phyloP scores from a whole-genome alignment of 176 grass and related monocot genomes.

The Pharus latifolius region DNA sequence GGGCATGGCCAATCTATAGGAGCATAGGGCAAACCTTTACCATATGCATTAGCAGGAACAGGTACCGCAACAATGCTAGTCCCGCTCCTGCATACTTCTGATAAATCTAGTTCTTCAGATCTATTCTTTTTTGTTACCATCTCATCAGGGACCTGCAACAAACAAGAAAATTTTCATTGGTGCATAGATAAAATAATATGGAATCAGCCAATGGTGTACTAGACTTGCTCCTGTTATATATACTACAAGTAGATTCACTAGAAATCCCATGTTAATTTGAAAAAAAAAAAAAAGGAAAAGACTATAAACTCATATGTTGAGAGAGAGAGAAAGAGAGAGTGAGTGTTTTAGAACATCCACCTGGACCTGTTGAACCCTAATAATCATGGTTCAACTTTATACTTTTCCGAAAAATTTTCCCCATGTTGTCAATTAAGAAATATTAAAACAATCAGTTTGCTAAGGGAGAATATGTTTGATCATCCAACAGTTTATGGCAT shows the following conservation, averaged over 20 bases:
- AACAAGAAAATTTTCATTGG: slow-evolving; percentile 3
- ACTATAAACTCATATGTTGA: background rate
- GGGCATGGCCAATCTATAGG: slow-evolving; percentile 63
- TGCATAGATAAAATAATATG: background rate
- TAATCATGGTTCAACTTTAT: background rate
- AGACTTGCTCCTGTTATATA: background rate
- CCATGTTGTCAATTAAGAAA: background rate
- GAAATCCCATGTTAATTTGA: background rate
- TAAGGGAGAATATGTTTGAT: no score
- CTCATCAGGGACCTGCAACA: slow-evolving; percentile 15
- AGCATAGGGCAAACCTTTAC: slow-evolving; percentile 59
- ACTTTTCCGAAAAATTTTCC: background rate
- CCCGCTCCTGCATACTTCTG: slow-evolving; percentile 32
- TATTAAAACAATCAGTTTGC: background rate
- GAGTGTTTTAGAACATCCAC: no score
- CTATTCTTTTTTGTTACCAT: background rate
- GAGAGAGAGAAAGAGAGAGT: background rate
- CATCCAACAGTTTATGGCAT: no score
- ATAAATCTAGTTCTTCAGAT: slow-evolving; percentile 32
- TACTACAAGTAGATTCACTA: no score
- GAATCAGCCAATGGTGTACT: background rate
- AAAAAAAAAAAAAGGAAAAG: background rate
- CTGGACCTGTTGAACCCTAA: background rate
- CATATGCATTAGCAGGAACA: slow-evolving; percentile 39
- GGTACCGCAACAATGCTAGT: slow-evolving; percentile 39